Conservation (phyloP, 345 rosid species). For the Moricandia moricandioides region DNA sequence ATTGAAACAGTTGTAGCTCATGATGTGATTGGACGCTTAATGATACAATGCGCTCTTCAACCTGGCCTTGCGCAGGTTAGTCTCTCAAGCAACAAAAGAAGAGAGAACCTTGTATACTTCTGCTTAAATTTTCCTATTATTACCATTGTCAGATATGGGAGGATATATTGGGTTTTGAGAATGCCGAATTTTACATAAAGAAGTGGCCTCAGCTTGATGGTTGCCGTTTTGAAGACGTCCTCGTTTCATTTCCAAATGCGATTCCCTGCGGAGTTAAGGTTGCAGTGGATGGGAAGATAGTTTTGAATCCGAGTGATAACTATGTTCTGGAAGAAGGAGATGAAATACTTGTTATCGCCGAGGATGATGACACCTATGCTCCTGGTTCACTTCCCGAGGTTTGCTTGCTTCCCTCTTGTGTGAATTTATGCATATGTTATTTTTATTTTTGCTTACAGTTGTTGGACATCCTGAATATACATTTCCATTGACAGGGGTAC, state of each 20-base stretch:
- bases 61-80: conserved; percentile 94
- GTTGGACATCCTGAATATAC: not conserved
- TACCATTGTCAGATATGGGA: conserved; percentile 74
- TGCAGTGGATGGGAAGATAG: conserved; percentile 74
- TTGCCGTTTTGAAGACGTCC: conserved; percentile 62
- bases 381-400: conserved; percentile 89
- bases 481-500: not conserved
- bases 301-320: conserved; percentile 69
- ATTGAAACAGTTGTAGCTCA: conserved; percentile 93
- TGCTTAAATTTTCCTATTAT: not conserved
- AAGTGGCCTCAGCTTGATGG: conserved; percentile 89
- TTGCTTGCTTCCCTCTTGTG: conserved; percentile 27
- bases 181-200: conserved; percentile 84
- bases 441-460: not conserved
- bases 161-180: conserved; percentile 90
- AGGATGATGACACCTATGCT: conserved; percentile 89
- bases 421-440: not conserved
- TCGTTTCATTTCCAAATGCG: conserved; percentile 81
- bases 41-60: conserved; percentile 93
- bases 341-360: conserved; percentile 93
- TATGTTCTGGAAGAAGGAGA: conserved; percentile 73
- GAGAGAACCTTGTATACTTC: not conserved
- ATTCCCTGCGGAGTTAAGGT: conserved; percentile 88
- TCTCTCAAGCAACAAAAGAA: not conserved
- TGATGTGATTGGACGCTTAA: conserved; percentile 93